Percentiles rank a stretch among this genome's conserved stretches.
Conservation (phyloP, 139 green algal species). For the Chlamydomonas incerta region DNA sequence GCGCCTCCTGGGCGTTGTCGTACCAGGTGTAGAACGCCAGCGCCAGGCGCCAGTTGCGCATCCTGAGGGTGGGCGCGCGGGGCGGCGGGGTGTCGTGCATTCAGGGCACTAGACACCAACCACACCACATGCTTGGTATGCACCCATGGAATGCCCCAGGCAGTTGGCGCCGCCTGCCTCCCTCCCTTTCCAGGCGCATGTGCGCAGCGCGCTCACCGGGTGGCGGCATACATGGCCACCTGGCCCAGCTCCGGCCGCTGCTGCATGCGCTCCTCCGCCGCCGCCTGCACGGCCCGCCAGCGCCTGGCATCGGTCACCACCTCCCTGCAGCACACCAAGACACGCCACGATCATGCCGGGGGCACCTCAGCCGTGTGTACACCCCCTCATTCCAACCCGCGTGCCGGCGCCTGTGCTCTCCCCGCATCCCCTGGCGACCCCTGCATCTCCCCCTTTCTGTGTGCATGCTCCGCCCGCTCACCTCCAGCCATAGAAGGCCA, state of each 20-base stretch:
- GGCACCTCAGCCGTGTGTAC: too few species aligned
- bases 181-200: background rate
- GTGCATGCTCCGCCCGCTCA: too few species aligned
- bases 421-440: too few species aligned
- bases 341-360: too few species aligned
- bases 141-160: too few species aligned
- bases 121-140: too few species aligned
- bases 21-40: slow-evolving; percentile 63
- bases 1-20: slow-evolving; percentile 20
- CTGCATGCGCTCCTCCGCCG: background rate
- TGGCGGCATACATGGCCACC: background rate
- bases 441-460: too few species aligned
- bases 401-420: too few species aligned
- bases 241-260: background rate
- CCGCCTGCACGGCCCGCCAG: background rate
- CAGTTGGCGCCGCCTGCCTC: too few species aligned
- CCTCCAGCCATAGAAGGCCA: slow-evolving; percentile 56
- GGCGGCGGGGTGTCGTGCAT: too few species aligned
- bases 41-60: slow-evolving; percentile 38
- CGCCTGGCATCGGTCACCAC: slow-evolving; percentile 18
- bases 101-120: too few species aligned
- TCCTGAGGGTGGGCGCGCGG: background rate
- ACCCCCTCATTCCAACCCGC: too few species aligned
- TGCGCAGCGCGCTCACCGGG: background rate
- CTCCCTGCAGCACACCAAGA: slow-evolving; percentile 28